Evolutionary conservation across 805 yeast species (phyloP).

Genomic region (Nakazawaea ambrosiae): DNA sequence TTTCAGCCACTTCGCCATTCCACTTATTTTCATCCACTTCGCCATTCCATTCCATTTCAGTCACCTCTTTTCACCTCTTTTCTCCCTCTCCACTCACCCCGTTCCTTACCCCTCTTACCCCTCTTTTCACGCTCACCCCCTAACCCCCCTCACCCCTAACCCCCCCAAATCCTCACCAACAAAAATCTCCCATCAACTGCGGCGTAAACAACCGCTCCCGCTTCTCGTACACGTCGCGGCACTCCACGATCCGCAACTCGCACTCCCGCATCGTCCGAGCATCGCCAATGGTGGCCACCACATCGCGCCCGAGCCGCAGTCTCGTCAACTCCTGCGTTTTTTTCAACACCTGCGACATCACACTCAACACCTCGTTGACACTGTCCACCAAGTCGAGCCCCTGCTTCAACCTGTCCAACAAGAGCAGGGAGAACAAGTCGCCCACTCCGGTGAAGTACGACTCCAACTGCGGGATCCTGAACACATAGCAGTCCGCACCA

Average conservation of each 20-base stretch:
- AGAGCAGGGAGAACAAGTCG: constrained; percentile 76
- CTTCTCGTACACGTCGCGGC: constrained; percentile 30
- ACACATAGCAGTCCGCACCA: constrained; percentile 20
- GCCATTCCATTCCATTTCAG: too few species aligned
- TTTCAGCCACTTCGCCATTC: too few species aligned
- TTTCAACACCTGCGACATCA: constrained; percentile 35
- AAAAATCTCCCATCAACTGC: too few species aligned
- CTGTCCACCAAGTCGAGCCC: constrained; percentile 21
- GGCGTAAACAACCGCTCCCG: constrained; percentile 9
- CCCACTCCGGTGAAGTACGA: constrained; percentile 96
- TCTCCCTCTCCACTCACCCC: too few species aligned
- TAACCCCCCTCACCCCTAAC: too few species aligned
- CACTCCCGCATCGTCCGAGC: constrained; percentile 57
- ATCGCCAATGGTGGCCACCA: constrained; percentile 49
- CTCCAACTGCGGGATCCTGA: constrained; percentile 54
- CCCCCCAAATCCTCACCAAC: too few species aligned
- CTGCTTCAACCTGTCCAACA: constrained; percentile 46
- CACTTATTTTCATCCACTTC: too few species aligned
- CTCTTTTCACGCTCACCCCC: too few species aligned
- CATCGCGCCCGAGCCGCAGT: constrained; percentile 27
- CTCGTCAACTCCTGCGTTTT: constrained; percentile 32
- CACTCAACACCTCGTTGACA: constrained; percentile 30
- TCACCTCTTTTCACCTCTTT: too few species aligned
- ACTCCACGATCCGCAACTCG: constrained; percentile 64
- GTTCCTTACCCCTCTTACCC: too few species aligned